Conservation (phyloP, 345 rosid species). For the Eucalyptus erythrocorys region DNA sequence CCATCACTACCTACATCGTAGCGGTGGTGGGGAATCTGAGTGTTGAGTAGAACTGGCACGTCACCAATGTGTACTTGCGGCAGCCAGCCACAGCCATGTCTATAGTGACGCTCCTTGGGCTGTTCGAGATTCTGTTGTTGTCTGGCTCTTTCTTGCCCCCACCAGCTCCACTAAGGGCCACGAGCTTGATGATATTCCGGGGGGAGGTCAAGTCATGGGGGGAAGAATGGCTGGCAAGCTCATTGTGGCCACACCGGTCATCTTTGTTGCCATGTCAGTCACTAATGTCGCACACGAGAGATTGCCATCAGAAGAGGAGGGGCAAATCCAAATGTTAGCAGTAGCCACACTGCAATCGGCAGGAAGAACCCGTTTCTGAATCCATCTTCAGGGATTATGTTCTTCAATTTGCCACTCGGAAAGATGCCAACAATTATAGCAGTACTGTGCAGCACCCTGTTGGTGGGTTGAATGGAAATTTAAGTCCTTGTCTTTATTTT, state of each 20-base stretch:
- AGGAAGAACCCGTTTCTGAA: slow-evolving; percentile 23
- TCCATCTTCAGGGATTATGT: slow-evolving; percentile 57
- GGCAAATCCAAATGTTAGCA: slow-evolving; percentile 44
- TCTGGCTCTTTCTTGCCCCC: too few relatives aligned
- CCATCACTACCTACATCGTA: slow-evolving; percentile 28
- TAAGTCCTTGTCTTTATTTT: slow-evolving; percentile 24
- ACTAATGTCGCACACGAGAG: slow-evolving; percentile 88
- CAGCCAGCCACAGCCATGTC: slow-evolving; percentile 80
- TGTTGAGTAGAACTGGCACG: slow-evolving; percentile 90
- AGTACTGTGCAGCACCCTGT: slow-evolving; percentile 22
- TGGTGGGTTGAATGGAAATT: slow-evolving; percentile 63
- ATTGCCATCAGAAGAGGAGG: slow-evolving; percentile 40
- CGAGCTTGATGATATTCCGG: too few relatives aligned
- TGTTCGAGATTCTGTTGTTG: too few relatives aligned
- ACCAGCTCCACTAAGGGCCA: too few relatives aligned
- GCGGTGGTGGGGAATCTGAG: slow-evolving; percentile 81
- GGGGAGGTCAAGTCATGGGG: too few relatives aligned
- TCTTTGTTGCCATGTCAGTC: slow-evolving; percentile 31
- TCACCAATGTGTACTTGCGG: slow-evolving; percentile 76
- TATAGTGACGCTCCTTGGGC: slow-evolving; percentile 10
- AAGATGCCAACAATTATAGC: slow-evolving; percentile 25
- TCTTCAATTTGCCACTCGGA: slow-evolving; percentile 58
- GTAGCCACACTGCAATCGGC: slow-evolving; percentile 13
- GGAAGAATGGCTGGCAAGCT: too few relatives aligned
- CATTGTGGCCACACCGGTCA: too few relatives aligned